Base-by-base conservation (phyloP, 2,329 filamentous ascomycete species). In the Epichloe sylvatica region DNA sequence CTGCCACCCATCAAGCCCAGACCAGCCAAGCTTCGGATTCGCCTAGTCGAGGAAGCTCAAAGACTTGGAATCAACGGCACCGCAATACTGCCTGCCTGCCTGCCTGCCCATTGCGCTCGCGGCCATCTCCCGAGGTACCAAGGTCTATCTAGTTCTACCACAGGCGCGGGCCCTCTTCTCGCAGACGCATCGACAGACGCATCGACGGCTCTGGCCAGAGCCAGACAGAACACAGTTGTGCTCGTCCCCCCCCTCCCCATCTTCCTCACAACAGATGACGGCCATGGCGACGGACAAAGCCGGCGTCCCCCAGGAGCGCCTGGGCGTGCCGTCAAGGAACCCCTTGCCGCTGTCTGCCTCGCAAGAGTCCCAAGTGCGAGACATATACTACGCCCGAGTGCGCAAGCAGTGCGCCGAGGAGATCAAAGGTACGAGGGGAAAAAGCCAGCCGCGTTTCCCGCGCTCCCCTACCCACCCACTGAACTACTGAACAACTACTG, bases 261-360 rank as follows among this genome's bases (percentile, higher is more conserved):
- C 39, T 12, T 17, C 12, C 36, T 15, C 12, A 2, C 38, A 40
- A 5, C 38, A 40, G 19, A 40, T 40, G 23, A 21, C 23, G 30
- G 38, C 13, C 39, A 48, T 37, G 46, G 15, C 46, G 7, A 25
- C 64, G 45, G 56, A 62, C 51, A 57, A 59, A 41, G 55, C 65
- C 56, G 61, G 65, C 55, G 56, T 64, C 40, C 63, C 63, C 67
- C 36, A 63, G 49, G 54, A 62, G 56, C 61, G 62, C 51, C 59
- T 64, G 47, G 62, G 62, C 21, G 70, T 80, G 60, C 81, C 80
- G 21, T 81, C 79, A 41, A 77, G 80, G 57, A 92, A 91, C 61
- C 90, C 90, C 15, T 71, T 94, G 41, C 90, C 90, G 30, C 75
- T 96, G 51, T 90, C 86, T 25, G 80, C 87, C 11, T 76, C 81